These are phyloP conservation scores for Schizosaccharomyces cryophilus DNA, from an alignment of 805 yeast genomes.

Conservation along the genomic window DNA sequence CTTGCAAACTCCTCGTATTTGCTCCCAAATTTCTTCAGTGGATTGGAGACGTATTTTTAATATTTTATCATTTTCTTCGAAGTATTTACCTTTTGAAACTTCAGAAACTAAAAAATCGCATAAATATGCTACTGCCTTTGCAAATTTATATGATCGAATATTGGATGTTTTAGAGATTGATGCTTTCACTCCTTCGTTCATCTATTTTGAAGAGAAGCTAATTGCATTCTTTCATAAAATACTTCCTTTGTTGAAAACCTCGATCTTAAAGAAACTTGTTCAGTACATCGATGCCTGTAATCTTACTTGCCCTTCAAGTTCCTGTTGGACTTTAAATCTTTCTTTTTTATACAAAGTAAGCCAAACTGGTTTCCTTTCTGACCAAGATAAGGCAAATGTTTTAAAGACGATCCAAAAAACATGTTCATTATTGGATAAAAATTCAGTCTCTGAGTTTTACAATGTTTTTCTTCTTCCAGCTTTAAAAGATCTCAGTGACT, in stretches of 20 bases:
- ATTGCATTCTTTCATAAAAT: neutral
- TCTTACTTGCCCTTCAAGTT: neutral
- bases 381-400: neutral
- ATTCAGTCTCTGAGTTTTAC: neutral
- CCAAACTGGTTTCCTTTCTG: neutral
- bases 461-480: neutral
- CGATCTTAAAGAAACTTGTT: neutral
- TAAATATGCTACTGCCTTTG: neutral
- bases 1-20: constrained; percentile 9
- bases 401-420: neutral
- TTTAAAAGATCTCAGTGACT: neutral
- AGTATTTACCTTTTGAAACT: neutral
- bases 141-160: neutral
- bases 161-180: neutral
- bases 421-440: neutral
- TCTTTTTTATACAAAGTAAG: neutral
- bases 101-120: neutral
- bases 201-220: neutral
- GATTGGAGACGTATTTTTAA: neutral
- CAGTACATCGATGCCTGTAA: neutral
- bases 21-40: neutral
- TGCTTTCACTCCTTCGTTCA: neutral
- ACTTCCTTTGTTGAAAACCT: neutral
- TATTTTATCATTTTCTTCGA: neutral
- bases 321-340: neutral